phyloP scores from a whole-genome alignment of 345 rosid species.

The Mangifera indica region DNA sequence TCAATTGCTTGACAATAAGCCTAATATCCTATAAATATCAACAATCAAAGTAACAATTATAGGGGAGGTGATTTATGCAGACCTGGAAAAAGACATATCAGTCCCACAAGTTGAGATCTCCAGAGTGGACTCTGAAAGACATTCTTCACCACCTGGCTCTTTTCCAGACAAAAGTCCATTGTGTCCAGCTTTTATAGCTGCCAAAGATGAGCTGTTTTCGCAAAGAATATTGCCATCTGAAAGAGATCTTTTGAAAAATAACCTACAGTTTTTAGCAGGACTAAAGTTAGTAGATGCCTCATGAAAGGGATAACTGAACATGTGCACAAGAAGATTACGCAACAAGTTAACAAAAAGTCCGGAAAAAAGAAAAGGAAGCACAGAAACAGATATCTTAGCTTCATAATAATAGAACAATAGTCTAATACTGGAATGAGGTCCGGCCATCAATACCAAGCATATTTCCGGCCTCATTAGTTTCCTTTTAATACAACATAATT shows the following conservation, averaged over 20 bases:
- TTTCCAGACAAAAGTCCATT: conserved; percentile 35
- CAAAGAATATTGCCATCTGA: conserved; percentile 75
- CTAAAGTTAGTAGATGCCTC: conserved; percentile 2
- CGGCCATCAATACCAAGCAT: background rate
- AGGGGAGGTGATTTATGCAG: conserved; percentile 7
- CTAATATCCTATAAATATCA: background rate
- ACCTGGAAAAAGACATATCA: conserved; percentile 58
- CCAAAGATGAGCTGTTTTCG: conserved; percentile 41
- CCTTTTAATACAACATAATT: background rate
- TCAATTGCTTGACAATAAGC: background rate
- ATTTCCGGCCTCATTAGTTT: background rate
- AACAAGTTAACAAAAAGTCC: too few species aligned
- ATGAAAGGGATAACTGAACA: too few species aligned
- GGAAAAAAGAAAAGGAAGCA: too few species aligned
- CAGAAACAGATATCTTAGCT: too few species aligned
- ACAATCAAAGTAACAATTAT: background rate
- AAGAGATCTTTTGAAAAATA: conserved; percentile 65
- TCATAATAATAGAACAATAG: background rate
- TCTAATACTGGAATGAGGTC: too few species aligned
- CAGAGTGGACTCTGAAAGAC: conserved; percentile 62
- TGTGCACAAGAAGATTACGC: too few species aligned
- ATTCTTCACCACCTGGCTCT: conserved; percentile 34
- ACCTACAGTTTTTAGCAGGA: conserved; percentile 36
- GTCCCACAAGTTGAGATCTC: conserved; percentile 53
- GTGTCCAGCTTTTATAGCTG: conserved; percentile 33